phyloP scores from a whole-genome alignment of 352 stramenopile species.

The Albugo candida region DNA sequence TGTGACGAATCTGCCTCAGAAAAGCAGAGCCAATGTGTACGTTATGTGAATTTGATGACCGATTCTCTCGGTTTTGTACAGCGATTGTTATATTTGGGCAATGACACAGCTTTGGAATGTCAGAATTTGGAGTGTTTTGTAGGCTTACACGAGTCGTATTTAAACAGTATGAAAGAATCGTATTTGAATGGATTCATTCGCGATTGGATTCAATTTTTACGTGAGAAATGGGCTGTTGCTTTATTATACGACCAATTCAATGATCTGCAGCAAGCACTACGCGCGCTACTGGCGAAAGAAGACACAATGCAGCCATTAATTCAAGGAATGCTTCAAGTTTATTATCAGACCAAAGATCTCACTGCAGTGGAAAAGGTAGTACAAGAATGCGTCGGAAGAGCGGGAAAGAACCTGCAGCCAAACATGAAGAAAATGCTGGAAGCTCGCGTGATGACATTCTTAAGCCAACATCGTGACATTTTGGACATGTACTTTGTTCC shows the following conservation, averaged over 20 bases:
- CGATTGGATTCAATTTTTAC: conserved; percentile 77
- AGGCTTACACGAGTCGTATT: conserved; percentile 67
- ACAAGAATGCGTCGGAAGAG: conserved; percentile 41
- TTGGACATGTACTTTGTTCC: conserved; percentile 69
- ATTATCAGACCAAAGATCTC: conserved; percentile 34
- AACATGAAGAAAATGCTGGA: conserved; percentile 63
- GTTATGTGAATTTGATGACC: conserved; percentile 54
- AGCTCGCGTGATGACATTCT: conserved; percentile 53
- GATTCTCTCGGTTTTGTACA: conserved; percentile 55
- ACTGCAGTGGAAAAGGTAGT: conserved; percentile 38
- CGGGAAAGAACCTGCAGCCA: conserved; percentile 28
- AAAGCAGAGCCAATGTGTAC: neutral
- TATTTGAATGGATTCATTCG: conserved; percentile 44
- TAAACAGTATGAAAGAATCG: conserved; percentile 63
- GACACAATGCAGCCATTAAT: conserved; percentile 43
- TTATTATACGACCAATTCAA: conserved; percentile 67
- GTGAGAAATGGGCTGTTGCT: conserved; percentile 44
- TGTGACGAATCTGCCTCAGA: neutral
- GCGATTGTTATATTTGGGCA: conserved; percentile 49
- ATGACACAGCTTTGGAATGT: conserved; percentile 11
- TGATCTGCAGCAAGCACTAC: conserved; percentile 40
- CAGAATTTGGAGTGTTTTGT: conserved; percentile 65
- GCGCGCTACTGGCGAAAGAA: conserved; percentile 39
- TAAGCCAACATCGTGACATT: conserved; percentile 51
- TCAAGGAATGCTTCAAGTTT: conserved; percentile 35